Base-by-base conservation (phyloP, 148 eudicot species). In the Nyssa sinensis region DNA sequence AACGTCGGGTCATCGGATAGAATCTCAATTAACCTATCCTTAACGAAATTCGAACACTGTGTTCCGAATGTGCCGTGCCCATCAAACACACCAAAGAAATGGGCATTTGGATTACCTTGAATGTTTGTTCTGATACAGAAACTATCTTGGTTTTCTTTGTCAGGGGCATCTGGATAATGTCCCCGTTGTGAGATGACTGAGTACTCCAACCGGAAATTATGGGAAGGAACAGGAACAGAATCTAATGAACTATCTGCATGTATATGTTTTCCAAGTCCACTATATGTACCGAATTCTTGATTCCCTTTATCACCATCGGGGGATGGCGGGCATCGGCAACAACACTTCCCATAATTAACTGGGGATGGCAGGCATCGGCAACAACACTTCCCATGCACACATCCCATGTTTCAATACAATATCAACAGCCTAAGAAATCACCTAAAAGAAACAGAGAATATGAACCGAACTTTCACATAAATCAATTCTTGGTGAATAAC, bases 31-130 rank as follows among this genome's bases (percentile, higher is more conserved):
- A 94, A 84, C 84, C 85, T 90, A 80, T 88, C 88, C 83, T 78
- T 94, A 8, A 85, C 97, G 44, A 90, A 94, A 81, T 78, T 83
- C 1, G 98, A 89, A 81, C 98, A 94, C 62, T 92, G 81, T 3
- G 89, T 71, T 70, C 98, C 97, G 31, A 75, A 86, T 65, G 83
- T 84, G 19, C 98, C 98, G 57, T 94, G 98, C 72, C 98, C 98
- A 84, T 94, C 98, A 79, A 94, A 94, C 21, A 94, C 97, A 10
- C 98, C 98, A 78, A 92, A 92, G 85, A 94, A 94, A 84, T 94
- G 98, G 24, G 84, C 83, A 82, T 88, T 86, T 7, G 92, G 92
- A 78, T 89, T 92, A 51, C 84, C 88, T 62, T 90, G 91, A 69
- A 94, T 64, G 16, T 74, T 75, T 11, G 88, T 92, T 72, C 69